A percentile compares a stretch with the other conserved stretches of the same genome.
Conservation (phyloP, 495 filamentous ascomycete genomes). For the Talaromyces liani region DNA sequence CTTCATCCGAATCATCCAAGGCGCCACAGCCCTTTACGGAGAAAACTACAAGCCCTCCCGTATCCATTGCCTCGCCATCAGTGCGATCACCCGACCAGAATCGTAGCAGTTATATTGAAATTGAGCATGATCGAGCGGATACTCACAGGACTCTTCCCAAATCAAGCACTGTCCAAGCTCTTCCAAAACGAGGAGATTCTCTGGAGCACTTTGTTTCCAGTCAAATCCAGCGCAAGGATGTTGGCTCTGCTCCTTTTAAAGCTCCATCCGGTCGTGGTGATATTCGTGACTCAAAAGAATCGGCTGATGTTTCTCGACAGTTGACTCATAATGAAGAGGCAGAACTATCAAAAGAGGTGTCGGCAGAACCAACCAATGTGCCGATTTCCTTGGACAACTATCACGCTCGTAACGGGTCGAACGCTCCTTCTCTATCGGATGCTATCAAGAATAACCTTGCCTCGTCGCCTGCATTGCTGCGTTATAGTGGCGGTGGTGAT, state of each 20-base stretch:
- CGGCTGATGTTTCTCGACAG: background rate
- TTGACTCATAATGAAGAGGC: background rate
- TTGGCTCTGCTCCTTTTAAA: constrained; percentile 11
- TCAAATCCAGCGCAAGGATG: constrained; percentile 28
- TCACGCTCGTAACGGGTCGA: constrained; percentile 44
- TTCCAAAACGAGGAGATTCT: constrained; percentile 53
- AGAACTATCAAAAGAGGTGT: constrained; percentile 14
- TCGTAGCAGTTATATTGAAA: background rate
- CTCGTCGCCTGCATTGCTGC: constrained; percentile 60
- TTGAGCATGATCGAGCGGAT: background rate
- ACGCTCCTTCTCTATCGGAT: constrained; percentile 38
- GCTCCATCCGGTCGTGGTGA: constrained; percentile 6
- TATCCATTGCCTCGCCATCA: constrained; percentile 19
- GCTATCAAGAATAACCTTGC: constrained; percentile 27
- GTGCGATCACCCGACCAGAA: background rate
- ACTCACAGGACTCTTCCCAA: constrained; percentile 23
- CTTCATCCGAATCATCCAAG: constrained; percentile 15
- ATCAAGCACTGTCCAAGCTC: constrained; percentile 18
- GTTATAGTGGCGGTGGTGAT: constrained; percentile 66
- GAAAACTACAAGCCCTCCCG: constrained; percentile 11
- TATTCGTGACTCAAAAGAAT: background rate
- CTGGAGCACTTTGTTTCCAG: constrained; percentile 18
- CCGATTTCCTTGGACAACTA: constrained; percentile 47
- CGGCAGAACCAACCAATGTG: constrained; percentile 33
- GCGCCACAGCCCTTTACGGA: constrained; percentile 7